These are phyloP conservation scores for Keithomyces neogunnii DNA, from an alignment of 2,329 filamentous ascomycete species.

Conservation along the genomic window DNA sequence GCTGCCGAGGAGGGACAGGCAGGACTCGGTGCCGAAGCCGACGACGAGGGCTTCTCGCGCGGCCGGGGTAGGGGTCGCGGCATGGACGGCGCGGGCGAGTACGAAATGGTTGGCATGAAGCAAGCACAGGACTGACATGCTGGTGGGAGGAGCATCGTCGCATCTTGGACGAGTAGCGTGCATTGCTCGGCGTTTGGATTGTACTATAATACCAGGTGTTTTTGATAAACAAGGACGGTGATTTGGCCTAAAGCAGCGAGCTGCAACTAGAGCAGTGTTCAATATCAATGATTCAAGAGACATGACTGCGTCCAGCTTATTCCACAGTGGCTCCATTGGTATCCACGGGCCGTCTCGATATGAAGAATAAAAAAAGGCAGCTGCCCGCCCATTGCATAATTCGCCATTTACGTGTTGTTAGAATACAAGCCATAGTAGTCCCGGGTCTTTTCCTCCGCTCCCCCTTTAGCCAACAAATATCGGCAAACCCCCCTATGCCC, in stretches of 20 bases:
- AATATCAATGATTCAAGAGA: too few relatives aligned
- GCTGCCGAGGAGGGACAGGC: slow-evolving; percentile 13
- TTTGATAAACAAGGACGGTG: neutral
- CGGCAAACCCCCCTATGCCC: slow-evolving; percentile 40
- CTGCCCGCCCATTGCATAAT: too few relatives aligned
- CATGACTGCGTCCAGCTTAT: too few relatives aligned
- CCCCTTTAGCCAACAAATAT: too few relatives aligned
- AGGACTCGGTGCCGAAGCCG: slow-evolving; percentile 8
- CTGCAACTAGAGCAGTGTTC: too few relatives aligned
- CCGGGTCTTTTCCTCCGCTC: too few relatives aligned
- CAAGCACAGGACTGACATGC: slow-evolving; percentile 3
- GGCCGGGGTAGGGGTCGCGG: slow-evolving; percentile 44
- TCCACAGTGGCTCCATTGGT: too few relatives aligned
- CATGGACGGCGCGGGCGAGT: slow-evolving; percentile 48
- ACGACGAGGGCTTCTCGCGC: slow-evolving; percentile 31
- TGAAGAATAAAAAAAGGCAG: too few relatives aligned
- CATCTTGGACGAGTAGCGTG: slow-evolving; percentile 17
- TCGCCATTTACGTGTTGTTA: too few relatives aligned
- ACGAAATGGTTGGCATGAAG: slow-evolving; percentile 56
- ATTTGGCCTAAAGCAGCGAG: neutral
- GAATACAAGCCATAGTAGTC: too few relatives aligned
- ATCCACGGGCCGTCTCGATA: too few relatives aligned
- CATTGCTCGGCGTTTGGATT: slow-evolving; percentile 25
- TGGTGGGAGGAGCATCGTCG: neutral
- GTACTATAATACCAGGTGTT: neutral